Conservation (phyloP, 2,329 filamentous ascomycete species). For the Tolypocladium ophioglossoides region DNA sequence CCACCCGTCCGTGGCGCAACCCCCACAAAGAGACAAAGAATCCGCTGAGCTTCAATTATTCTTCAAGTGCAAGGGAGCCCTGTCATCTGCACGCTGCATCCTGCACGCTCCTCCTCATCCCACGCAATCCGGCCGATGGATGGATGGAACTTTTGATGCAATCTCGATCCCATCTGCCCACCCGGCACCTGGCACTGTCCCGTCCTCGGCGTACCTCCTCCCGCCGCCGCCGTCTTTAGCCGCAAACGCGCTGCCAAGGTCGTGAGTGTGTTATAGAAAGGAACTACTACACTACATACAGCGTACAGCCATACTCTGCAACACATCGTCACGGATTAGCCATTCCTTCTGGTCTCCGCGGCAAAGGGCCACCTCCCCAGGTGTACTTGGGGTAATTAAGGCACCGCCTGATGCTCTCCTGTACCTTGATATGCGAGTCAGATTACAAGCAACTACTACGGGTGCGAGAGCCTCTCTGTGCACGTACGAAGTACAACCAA, state of each 20-base stretch:
- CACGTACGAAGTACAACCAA: neutral
- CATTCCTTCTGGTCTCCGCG: neutral
- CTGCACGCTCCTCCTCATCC: neutral
- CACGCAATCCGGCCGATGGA: neutral
- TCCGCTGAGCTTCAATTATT: too few relatives aligned
- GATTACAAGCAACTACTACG: neutral
- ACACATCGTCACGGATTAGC: neutral
- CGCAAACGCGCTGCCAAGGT: neutral
- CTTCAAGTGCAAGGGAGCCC: neutral
- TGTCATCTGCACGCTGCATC: neutral
- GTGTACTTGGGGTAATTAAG: neutral
- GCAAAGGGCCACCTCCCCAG: neutral
- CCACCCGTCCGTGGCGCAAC: neutral
- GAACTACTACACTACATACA: too few relatives aligned
- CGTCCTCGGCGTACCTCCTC: neutral
- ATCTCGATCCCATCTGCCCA: neutral
- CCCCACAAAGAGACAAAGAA: neutral
- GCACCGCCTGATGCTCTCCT: neutral
- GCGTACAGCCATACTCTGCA: neutral
- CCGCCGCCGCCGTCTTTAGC: neutral
- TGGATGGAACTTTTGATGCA: neutral
- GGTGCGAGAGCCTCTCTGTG: neutral
- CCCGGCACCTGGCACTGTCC: neutral
- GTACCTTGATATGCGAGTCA: neutral
- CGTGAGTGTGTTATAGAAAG: neutral